A percentile compares a stretch with the other conserved stretches of the same genome.
These are phyloP conservation scores for Didymella pinodella DNA, from an alignment of 2,329 filamentous ascomycete species.

Conservation along the genomic window DNA sequence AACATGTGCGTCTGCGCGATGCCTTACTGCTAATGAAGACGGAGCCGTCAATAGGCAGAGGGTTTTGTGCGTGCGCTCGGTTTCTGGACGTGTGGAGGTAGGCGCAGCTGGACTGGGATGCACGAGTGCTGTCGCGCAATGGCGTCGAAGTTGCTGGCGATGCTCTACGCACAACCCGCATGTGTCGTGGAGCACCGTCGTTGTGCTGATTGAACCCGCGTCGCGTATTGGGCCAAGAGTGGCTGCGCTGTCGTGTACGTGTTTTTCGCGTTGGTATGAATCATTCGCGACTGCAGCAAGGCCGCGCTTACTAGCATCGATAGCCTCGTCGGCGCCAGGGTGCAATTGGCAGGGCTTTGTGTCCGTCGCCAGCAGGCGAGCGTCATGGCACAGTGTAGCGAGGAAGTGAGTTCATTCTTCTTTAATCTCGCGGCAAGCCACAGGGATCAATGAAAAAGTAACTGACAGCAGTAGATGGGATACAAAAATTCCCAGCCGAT, in stretches of 20 bases:
- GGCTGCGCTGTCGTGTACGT: background rate
- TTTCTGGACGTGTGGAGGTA: background rate
- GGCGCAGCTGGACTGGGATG: background rate
- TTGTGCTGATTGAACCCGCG: background rate
- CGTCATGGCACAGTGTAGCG: background rate
- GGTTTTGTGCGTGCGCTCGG: background rate
- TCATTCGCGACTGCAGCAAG: background rate
- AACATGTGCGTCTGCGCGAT: background rate
- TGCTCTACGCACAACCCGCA: background rate
- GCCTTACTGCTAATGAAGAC: background rate
- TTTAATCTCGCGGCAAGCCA: constrained; percentile 39
- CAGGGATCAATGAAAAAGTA: constrained; percentile 43
- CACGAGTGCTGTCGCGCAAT: background rate
- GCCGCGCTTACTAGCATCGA: background rate
- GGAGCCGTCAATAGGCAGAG: background rate
- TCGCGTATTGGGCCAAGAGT: background rate
- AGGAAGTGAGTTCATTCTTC: constrained; percentile 31
- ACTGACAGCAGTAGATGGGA: constrained; percentile 43
- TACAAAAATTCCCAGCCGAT: constrained; percentile 83
- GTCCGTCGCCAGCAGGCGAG: background rate
- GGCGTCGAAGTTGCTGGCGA: background rate
- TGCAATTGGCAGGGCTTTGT: background rate
- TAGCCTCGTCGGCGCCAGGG: background rate
- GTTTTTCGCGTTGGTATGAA: background rate
- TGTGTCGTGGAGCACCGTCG: background rate